Conservation (phyloP, 768 basidiomycete species). For the Vishniacozyma victoriae region DNA sequence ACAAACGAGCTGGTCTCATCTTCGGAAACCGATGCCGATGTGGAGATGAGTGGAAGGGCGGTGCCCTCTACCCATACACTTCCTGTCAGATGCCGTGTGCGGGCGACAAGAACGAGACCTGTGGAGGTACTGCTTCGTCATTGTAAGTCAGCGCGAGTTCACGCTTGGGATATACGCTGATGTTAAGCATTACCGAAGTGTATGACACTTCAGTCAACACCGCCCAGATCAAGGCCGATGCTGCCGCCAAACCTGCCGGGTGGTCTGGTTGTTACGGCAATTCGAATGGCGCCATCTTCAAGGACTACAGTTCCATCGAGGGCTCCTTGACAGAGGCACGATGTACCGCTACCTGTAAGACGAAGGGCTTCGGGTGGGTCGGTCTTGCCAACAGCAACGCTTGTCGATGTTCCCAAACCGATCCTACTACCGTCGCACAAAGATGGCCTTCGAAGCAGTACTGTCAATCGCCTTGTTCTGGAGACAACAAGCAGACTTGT, state of each 20-base stretch:
- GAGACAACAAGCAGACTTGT: constrained; percentile 19
- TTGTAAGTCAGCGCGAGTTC: too few species aligned
- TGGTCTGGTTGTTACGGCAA: constrained; percentile 10
- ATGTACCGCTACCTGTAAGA: constrained; percentile 16
- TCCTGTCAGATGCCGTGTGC: constrained; percentile 14
- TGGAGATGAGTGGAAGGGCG: constrained; percentile 7
- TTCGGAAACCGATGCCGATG: constrained; percentile 18
- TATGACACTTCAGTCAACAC: too few species aligned
- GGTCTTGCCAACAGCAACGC: constrained; percentile 13
- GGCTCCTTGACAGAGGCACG: constrained; percentile 12
- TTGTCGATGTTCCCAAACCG: constrained; percentile 30
- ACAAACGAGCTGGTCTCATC: constrained; percentile 19
- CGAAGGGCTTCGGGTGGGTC: constrained; percentile 10
- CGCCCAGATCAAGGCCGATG: background rate
- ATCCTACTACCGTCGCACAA: background rate
- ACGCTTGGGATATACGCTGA: too few species aligned
- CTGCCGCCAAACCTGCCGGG: background rate
- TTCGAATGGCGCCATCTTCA: constrained; percentile 3
- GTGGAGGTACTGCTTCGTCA: constrained; percentile 15
- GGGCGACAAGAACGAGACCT: constrained; percentile 22
- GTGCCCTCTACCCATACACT: constrained; percentile 9
- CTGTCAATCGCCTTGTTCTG: constrained; percentile 9
- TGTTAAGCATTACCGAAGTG: too few species aligned
- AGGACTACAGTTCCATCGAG: constrained; percentile 13
- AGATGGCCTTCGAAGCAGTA: background rate